Base-by-base conservation (phyloP, 257 asterid genomes). In the Solanum commersonii region DNA sequence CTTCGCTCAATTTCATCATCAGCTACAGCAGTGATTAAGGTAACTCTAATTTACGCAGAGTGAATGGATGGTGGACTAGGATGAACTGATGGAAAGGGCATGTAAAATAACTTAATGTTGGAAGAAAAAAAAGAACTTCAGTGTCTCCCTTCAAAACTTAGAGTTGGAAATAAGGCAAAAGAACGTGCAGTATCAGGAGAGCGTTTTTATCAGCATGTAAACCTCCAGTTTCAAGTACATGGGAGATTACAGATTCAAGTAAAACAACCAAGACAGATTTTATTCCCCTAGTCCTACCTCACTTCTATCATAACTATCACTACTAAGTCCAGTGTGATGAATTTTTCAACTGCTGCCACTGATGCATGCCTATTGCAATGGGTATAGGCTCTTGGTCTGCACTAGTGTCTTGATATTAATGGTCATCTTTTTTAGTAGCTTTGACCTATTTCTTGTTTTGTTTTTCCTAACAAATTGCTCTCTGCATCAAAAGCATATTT, bases 1-100 rank as follows among this genome's bases (percentile, higher is more conserved):
- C 98, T 97, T 86, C 98, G 99, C 79, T 97, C 99, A 73, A 97
- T 97, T 87, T 95, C 99, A 89, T 90, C 95, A 88, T 97, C 99
- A 87, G 99, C 98, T 52, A 95, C 98, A 76, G 93, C 95, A 34
- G 99, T 97, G 87, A 93, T 97, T 71, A 93, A 96, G 98, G 99
- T 97, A 91, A 83, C 81, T 87, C 60, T 60, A n/a, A 86, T 20
- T 49, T 82, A 82, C 6, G 11, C 86, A 29, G 86, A 8, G 86
- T 40, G 10, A 49, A 10, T 49, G 70, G n/a, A 82, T 81, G 85
- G 42, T 81, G 40, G 68, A 27, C 40, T 18, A 18, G 68, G 27
- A 81, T 27, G 42, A 29, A 81, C 42, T 46, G 85, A 81, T 18
- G 40, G 5, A 81, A 49, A 5, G 68, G 42, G 42, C 42, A 16